Evolutionary conservation across 1,284 basidiomycete species (phyloP).

Genomic region (Entoloma clypeatum): DNA sequence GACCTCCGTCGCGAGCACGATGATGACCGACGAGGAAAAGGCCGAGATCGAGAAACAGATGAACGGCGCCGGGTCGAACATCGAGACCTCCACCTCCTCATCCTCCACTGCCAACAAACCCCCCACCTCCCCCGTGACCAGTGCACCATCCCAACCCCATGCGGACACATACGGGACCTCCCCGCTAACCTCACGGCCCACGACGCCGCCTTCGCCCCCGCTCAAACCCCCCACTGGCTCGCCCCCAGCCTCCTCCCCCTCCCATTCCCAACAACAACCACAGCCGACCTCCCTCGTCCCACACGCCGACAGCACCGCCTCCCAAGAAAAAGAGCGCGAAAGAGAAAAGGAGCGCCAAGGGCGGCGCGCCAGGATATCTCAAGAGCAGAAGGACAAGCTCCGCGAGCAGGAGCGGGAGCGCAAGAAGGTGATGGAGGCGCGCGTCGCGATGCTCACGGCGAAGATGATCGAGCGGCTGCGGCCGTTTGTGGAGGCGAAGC

Average conservation of each 20-base stretch:
- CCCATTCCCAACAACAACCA: slow-evolving; percentile 9
- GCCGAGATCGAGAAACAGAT: slow-evolving; percentile 78
- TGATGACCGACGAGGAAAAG: slow-evolving; percentile 90
- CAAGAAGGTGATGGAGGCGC: slow-evolving; percentile 73
- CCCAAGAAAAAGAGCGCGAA: slow-evolving; percentile 20
- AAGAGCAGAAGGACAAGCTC: slow-evolving; percentile 83
- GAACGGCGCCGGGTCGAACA: slow-evolving; percentile 37
- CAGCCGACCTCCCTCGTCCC: slow-evolving; percentile 23
- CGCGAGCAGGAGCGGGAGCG: slow-evolving; percentile 78
- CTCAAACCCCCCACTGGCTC: slow-evolving; percentile 2
- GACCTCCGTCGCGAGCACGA: slow-evolving; percentile 73
- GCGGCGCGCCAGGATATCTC: slow-evolving; percentile 63
- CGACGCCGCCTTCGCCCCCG: slow-evolving; percentile 5
- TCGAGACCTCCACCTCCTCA: slow-evolving; percentile 4
- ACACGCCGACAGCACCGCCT: slow-evolving; percentile 14
- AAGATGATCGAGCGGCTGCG: slow-evolving; percentile 83
- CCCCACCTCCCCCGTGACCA: slow-evolving; percentile 16
- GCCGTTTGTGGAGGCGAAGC: slow-evolving; percentile 85
- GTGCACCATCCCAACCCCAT: slow-evolving; percentile 12
- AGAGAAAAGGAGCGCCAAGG: slow-evolving; percentile 45
- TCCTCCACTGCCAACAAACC: slow-evolving; percentile 12
- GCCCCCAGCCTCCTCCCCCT: slow-evolving; percentile 11
- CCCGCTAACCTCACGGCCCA: slow-evolving; percentile 14
- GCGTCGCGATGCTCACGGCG: slow-evolving; percentile 66
- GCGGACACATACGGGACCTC: slow-evolving; percentile 4